Evolutionary conservation across 176 grass and related monocot species (phyloP), one percentile per base, ranked within the genome.

Genomic region (Pharus latifolius): DNA sequence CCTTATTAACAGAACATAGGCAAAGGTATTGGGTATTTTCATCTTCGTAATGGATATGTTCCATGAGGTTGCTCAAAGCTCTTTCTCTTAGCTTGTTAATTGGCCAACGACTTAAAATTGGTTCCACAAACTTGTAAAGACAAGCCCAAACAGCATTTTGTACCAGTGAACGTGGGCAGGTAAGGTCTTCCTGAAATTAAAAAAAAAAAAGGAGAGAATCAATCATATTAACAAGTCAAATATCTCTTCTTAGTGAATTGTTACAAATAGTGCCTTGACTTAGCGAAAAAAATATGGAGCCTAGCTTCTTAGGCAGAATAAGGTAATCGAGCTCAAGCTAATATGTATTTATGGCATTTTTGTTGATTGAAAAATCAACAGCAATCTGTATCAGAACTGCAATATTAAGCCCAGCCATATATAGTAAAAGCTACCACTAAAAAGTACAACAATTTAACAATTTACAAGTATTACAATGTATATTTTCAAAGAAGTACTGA

Each of bases 31-130:
- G 76, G 5, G 76, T 75, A 51, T 87, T 95, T 4, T 84, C 86
- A 35, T 90, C 91, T 69, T 95, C 91, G 25, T 95, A 95, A 63
- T 95, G 86, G 56, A 95, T 90, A 63, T 90, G 91, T 63, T 89
- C 78, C 51, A 87, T 95, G 38, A 78, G 71, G 11, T 42, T 82
- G 8, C 19, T 24, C 27, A 90, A 1, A 58, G 91, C 79, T 32
- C 20, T 84, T 53, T 75, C 76, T 41, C 91, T 83, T 14, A 90
- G 60, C 70, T 63, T 89, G 63, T 42, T 84, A 29, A 88, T n/a
- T 17, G 86, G 83, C 79, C 82, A 89, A n/a, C 56, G 73, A 60
- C 75, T 74, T n/a, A 94, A 20, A 24, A 89, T 52, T 16, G 91
- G 91, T 49, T 94, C 91, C 6, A 94, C 72, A 49, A 40, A 55